Evolutionary conservation across 2,329 filamentous ascomycete genomes (phyloP).

Genomic region (Calonectria pseudoreteaudii): DNA sequence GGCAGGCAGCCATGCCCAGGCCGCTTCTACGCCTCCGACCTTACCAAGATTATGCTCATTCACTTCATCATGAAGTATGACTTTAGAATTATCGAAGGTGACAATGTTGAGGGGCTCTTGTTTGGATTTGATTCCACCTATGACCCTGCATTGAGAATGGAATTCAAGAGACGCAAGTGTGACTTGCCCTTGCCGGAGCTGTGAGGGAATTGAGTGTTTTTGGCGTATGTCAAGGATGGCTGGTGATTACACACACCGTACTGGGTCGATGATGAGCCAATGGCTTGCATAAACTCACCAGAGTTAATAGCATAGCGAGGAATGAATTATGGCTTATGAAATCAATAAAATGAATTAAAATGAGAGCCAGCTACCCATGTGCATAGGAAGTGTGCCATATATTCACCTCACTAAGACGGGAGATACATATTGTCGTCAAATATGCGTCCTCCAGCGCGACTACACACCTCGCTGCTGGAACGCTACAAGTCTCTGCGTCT

Average conservation of each 20-base stretch:
- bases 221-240: not conserved
- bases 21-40: not conserved
- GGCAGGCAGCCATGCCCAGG: not conserved
- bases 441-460: too few species aligned
- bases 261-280: not conserved
- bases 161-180: not conserved
- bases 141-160: not conserved
- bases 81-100: not conserved
- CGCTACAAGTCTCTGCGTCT: too few species aligned
- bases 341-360: not conserved
- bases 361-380: too few species aligned
- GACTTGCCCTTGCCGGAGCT: not conserved
- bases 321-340: conserved; percentile 1
- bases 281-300: too few species aligned
- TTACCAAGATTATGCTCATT: not conserved
- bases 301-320: not conserved
- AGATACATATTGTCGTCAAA: too few species aligned
- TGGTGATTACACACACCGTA: not conserved
- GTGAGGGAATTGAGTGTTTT: not conserved
- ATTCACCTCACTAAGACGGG: too few species aligned
- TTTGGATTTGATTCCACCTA: conserved; percentile 4
- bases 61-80: not conserved
- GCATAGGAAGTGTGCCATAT: too few species aligned
- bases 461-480: too few species aligned
- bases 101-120: not conserved